phyloP scores from a whole-genome alignment of 257 asterid genomes.

The Misopates orontium region DNA sequence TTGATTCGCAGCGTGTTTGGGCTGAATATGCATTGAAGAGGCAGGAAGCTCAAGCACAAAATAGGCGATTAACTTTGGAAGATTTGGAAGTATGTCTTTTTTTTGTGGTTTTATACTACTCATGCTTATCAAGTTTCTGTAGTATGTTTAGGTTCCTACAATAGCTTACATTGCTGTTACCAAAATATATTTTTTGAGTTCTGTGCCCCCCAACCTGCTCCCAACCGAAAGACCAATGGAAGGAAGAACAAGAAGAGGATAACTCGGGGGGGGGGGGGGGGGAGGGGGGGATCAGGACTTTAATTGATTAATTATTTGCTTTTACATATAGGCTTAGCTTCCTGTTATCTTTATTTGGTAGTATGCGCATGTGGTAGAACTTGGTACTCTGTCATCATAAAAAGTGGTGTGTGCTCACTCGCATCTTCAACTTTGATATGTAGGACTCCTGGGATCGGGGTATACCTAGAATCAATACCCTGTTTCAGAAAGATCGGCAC shows the following conservation, averaged over 20 bases:
- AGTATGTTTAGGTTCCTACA: no score
- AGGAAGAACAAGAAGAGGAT: no score
- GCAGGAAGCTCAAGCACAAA: slow-evolving; percentile 98
- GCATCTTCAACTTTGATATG: slow-evolving; percentile 20
- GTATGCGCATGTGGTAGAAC: neutral
- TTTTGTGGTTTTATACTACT: neutral
- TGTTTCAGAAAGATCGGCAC: slow-evolving; percentile 98
- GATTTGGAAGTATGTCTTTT: slow-evolving; percentile 70
- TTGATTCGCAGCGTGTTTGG: slow-evolving; percentile 99
- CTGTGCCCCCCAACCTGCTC: no score
- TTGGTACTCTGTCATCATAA: no score
- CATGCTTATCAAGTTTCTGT: no score
- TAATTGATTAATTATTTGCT: no score
- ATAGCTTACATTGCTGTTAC: no score
- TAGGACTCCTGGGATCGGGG: slow-evolving; percentile 99
- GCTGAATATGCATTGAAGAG: slow-evolving; percentile 98
- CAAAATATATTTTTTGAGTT: no score
- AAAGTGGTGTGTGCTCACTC: neutral
- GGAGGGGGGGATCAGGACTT: no score
- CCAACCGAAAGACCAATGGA: no score
- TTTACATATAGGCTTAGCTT: no score
- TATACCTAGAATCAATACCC: slow-evolving; percentile 91
- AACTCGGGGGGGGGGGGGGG: no score
- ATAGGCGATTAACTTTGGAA: slow-evolving; percentile 92
- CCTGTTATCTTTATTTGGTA: neutral